Conservation (phyloP, 2,329 filamentous ascomycete genomes). For the Paecilomyces niveus region DNA sequence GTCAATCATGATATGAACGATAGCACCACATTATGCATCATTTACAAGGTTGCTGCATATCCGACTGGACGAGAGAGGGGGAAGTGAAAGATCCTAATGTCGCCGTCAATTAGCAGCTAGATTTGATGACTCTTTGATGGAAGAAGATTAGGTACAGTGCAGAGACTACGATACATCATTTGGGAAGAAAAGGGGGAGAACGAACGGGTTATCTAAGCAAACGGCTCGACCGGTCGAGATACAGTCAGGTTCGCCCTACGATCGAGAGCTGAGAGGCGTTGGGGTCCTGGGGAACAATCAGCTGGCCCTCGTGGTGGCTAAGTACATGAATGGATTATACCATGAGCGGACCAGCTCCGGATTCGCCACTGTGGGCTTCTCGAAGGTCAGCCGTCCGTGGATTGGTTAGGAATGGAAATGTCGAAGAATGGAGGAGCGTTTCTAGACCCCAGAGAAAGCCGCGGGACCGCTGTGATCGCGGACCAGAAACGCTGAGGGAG, state of each 20-base stretch:
- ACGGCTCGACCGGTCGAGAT: background rate
- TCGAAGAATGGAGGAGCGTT: background rate
- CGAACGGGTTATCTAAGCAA: background rate
- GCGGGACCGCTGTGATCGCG: background rate
- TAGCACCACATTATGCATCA: background rate
- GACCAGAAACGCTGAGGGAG: background rate
- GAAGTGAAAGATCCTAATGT: background rate
- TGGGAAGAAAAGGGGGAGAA: background rate
- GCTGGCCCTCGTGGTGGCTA: background rate
- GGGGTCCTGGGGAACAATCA: background rate
- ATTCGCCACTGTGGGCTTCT: background rate
- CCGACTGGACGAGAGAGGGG: background rate
- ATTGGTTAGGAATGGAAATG: background rate
- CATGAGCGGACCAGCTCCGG: background rate
- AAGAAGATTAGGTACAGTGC: background rate
- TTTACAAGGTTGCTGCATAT: background rate
- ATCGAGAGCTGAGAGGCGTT: background rate
- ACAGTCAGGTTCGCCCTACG: background rate
- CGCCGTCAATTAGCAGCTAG: no score
- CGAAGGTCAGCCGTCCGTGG: background rate
- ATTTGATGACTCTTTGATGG: background rate
- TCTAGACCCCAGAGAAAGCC: background rate
- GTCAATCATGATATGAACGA: background rate
- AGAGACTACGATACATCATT: background rate
- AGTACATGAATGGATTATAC: background rate